Evolutionary conservation across 441 rosid genomes (phyloP).

Genomic region (Omphalea diandra): DNA sequence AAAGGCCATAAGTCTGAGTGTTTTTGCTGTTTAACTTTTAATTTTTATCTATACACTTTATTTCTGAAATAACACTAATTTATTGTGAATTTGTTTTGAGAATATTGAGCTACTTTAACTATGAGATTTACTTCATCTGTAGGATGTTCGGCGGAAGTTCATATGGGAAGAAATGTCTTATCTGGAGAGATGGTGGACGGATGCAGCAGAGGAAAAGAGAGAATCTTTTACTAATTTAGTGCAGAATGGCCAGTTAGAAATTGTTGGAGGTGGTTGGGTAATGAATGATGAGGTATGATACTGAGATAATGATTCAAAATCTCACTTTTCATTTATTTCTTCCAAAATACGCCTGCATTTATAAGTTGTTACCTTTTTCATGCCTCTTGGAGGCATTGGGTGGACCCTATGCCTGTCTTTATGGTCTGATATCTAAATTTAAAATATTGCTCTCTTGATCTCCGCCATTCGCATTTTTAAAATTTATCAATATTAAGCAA

Average conservation of each 20-base stretch:
- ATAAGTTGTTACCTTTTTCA: not conserved
- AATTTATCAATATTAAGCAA: not conserved
- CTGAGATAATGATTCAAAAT: conserved; percentile 5
- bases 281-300: conserved; percentile 95
- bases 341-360: not conserved
- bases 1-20: not conserved
- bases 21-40: not conserved
- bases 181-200: conserved; percentile 99
- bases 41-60: not conserved
- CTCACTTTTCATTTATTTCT: not conserved
- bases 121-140: conserved; percentile 24
- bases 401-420: not conserved
- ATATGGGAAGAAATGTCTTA: conserved; percentile 99
- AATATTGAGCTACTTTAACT: conserved; percentile 5
- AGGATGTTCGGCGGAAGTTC: conserved; percentile 89
- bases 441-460: not conserved
- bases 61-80: not conserved
- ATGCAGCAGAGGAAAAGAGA: conserved; percentile 59
- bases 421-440: not conserved
- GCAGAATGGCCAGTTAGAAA: conserved; percentile 90
- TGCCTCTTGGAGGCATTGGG: not conserved
- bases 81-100: not conserved
- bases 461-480: not conserved
- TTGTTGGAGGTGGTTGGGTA: conserved; percentile 99
- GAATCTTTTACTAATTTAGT: conserved; percentile 71